Conservation (phyloP, 768 basidiomycete genomes). For the Calvatia gigantea region DNA sequence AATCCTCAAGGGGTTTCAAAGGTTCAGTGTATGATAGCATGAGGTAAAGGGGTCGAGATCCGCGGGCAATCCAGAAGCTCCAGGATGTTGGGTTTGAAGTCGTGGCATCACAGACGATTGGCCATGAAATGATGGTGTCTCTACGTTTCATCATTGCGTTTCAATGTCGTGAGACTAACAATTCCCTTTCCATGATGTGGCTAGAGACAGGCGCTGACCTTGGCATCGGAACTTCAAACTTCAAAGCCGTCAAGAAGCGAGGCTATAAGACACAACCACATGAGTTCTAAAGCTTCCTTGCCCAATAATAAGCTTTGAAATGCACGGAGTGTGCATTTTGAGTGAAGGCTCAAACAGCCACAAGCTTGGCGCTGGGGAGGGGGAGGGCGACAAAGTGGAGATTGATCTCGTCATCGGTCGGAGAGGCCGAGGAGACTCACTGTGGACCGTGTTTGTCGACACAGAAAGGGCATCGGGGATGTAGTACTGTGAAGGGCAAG, state of each 20-base stretch:
- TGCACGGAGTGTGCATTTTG: neutral
- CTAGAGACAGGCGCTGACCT: neutral
- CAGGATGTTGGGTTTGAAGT: too few relatives aligned
- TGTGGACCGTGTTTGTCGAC: too few relatives aligned
- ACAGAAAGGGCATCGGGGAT: too few relatives aligned
- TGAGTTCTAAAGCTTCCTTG: neutral
- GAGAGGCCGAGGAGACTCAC: too few relatives aligned
- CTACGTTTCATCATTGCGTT: neutral
- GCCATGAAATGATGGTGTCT: too few relatives aligned
- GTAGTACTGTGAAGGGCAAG: too few relatives aligned
- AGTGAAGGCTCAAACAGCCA: neutral
- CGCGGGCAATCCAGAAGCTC: too few relatives aligned
- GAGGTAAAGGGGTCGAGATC: too few relatives aligned
- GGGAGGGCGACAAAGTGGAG: neutral
- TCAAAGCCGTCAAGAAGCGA: neutral
- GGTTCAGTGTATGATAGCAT: too few relatives aligned
- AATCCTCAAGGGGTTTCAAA: too few relatives aligned
- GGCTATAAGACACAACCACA: neutral
- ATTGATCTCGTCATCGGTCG: too few relatives aligned
- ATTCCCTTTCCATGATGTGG: neutral
- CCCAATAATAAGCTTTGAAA: neutral
- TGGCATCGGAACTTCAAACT: neutral
- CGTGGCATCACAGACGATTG: too few relatives aligned
- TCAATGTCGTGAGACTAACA: neutral
- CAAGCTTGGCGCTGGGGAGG: neutral